Evolutionary conservation across 2,329 filamentous ascomycete genomes (phyloP), one percentile per base, ranked within the genome.

Genomic region (Amauroascus niger): DNA sequence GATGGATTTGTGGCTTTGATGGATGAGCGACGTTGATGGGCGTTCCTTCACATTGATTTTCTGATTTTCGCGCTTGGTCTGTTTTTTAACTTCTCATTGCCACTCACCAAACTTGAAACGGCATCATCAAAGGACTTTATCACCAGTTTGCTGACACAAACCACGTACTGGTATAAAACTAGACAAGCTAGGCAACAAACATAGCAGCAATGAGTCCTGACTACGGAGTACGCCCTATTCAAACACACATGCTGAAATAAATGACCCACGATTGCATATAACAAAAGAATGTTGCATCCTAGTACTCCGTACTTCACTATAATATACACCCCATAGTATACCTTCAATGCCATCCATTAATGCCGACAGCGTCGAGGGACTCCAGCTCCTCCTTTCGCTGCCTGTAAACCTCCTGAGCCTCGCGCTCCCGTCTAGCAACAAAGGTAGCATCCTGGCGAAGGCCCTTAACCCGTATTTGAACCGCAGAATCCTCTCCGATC

Each of bases 351-450:
- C 44, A 55, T 14, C 69, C 69, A 62, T 72, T 71, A 26, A 69
- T 65, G 1, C 60, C 63, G 9, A 59, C 62, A 24, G 14, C 41
- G 16, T 61, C 64, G 60, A 95, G 71, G 52, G 71, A 74, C 46
- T 83, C 80, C 60, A 96, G 69, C 74, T 97, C 93, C 45, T 89
- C 87, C 70, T 80, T 88, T 55, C 82, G 80, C 59, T 73, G 74
- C 61, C 87, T 79, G 67, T 93, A 98, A 63, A 85, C 68, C 59
- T 96, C 89, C 71, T 98, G 93, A 6, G 88, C 89, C 71, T 96
- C 88, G 55, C 90, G 78, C 74, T 97, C 91, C 58, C 91, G 77
- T 62, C 81, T 81, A 61, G 82, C 87, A 8, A 97, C 79, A 62
- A 87, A 87, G 6, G 76, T 79, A 20, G 95, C 89, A 67, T 96